Evolutionary conservation across 176 grass and related monocot species (phyloP).

Genomic region (Triticum dicoccoides): DNA sequence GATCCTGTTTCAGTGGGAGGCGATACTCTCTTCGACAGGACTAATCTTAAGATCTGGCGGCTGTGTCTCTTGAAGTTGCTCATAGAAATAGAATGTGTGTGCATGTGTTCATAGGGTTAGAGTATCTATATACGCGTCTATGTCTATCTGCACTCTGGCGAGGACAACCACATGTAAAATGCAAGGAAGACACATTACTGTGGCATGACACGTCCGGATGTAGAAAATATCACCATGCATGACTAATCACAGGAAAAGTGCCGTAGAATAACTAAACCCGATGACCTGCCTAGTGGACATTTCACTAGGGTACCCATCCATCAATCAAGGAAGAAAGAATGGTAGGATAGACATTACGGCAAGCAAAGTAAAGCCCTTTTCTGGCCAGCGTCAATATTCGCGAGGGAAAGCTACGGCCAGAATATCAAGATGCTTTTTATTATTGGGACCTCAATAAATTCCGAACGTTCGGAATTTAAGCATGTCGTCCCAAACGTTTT

Average conservation of each 20-base stretch:
- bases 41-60: too few relatives aligned
- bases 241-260: not conserved
- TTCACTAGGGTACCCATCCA: conserved; percentile 5
- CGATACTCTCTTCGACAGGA: too few relatives aligned
- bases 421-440: conserved; percentile 18
- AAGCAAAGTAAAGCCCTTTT: not conserved
- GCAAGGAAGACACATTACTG: not conserved
- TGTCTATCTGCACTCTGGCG: too few relatives aligned
- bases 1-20: too few relatives aligned
- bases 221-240: not conserved
- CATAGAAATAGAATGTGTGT: too few relatives aligned
- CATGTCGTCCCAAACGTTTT: too few relatives aligned
- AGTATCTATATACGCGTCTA: too few relatives aligned
- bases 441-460: too few relatives aligned
- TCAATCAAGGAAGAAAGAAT: not conserved
- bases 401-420: not conserved
- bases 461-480: too few relatives aligned
- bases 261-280: not conserved
- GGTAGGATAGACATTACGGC: not conserved
- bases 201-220: not conserved
- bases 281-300: not conserved
- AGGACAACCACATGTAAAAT: too few relatives aligned
- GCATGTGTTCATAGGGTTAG: too few relatives aligned
- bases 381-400: not conserved
- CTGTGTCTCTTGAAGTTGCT: too few relatives aligned